Base-by-base conservation (phyloP, 2,329 filamentous ascomycete genomes). In the Aphanoascus verrucosus region DNA sequence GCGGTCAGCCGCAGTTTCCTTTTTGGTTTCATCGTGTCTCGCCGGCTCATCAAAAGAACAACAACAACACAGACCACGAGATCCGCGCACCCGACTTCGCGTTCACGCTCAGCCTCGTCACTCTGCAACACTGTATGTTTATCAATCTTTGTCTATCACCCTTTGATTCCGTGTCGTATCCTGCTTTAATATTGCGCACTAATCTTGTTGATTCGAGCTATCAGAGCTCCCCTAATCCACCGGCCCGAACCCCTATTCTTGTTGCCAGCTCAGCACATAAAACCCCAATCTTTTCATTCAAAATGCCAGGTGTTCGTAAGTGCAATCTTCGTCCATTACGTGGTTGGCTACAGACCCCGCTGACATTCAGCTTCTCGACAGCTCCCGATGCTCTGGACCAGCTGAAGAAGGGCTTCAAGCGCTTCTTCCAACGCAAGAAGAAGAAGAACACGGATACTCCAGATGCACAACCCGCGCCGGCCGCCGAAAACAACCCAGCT, bases 251-350 rank as follows among this genome's bases (percentile, higher is more conserved):
- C 35, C 35, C 31, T 37, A 20, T 42, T 40, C 37, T 12, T 31
- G 31, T 6, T 45, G 6, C n/a, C 7, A 47, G 37, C 4, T 20
- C 31, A 40, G 41, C 17, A 42, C 34, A 38, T 12, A 12, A 19
- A 40, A 11, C 40, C 37, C 42, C 23, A 20, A 23, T 37, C 31
- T n/a, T 9, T 17, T 28, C 19, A 6, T 38, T 52, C 58, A 64
- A 58, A 46, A 67, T 67, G 65, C 63, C 63, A 56, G 65, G 65
- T 58, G 63, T 67, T 56, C 65, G 65, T 67, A 59, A 61, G 65
- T 66, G 40, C 38, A 28, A 37, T 55, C 31, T 19, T 37, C 53
- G 15, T 28, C 2, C 15, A 14, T n/a, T n/a, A n/a, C n/a, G 14
- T 19, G 4, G 14, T 14, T 34, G 6, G 11, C 34, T 15, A 35